Percentiles rank a stretch among this genome's conserved stretches.
Conservation (phyloP, 768 basidiomycete genomes). For the Kwoniella europaea region DNA sequence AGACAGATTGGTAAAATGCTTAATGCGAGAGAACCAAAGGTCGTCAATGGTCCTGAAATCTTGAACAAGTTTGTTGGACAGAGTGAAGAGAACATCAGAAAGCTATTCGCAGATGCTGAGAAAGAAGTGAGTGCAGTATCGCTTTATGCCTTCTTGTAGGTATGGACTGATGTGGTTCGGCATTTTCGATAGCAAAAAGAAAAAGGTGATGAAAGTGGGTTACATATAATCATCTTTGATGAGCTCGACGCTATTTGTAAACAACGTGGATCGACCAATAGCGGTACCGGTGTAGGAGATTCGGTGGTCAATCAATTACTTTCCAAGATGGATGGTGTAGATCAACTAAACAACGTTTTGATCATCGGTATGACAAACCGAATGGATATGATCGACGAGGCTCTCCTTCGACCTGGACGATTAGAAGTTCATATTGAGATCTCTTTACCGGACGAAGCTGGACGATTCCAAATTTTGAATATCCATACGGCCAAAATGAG, state of each 20-base stretch:
- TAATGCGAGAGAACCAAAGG: conserved; percentile 95
- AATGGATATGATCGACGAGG: conserved; percentile 98
- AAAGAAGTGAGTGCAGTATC: conserved; percentile 71
- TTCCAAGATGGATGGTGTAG: conserved; percentile 99
- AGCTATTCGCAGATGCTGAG: conserved; percentile 97
- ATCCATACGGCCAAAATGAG: conserved; percentile 98
- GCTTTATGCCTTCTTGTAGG: neutral
- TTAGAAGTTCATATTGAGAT: conserved; percentile 99
- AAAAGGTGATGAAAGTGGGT: conserved; percentile 92
- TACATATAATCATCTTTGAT: conserved; percentile 99
- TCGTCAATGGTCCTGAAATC: conserved; percentile 98
- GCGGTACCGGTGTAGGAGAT: conserved; percentile 96
- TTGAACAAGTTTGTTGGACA: conserved; percentile 96
- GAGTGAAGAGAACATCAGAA: conserved; percentile 96
- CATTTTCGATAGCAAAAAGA: conserved; percentile 76
- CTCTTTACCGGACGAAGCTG: conserved; percentile 90
- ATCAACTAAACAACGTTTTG: conserved; percentile 97
- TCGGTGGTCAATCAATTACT: conserved; percentile 97
- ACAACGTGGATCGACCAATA: conserved; percentile 89
- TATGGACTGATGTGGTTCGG: conserved; percentile 9
- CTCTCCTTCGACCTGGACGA: conserved; percentile 93
- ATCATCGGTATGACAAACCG: conserved; percentile 99
- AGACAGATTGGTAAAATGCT: conserved; percentile 99
- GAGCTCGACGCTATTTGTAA: conserved; percentile 99
- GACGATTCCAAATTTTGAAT: conserved; percentile 87